Base-by-base conservation (phyloP, 2,329 filamentous ascomycete genomes). In the Ophiostoma triangulosporum region DNA sequence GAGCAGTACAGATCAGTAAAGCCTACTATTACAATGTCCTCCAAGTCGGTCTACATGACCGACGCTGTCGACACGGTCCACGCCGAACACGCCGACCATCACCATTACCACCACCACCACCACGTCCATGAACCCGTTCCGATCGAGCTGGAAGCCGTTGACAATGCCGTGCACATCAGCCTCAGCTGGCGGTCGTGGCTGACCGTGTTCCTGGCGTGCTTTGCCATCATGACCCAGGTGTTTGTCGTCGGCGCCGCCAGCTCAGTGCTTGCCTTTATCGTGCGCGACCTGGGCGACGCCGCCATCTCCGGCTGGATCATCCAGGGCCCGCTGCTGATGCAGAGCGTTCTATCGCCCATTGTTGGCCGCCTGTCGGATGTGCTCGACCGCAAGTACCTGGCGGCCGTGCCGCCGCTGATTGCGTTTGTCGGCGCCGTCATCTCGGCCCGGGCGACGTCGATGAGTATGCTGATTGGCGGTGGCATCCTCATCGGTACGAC, bases 361-460 rank as follows among this genome's bases (percentile, higher is more conserved):
- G 69, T 78, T 3, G 76, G 77, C 11, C 70, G 76, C 4, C 68
- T 80, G 0, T 78, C 75, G 9, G 76, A 80, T 62, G 74, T 78
- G 2, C 62, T 78, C 1, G 74, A 78, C 56, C 68, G 76, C 48
- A 79, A 78, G 61, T 71, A 69, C 49, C 66, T 80, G 15, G 74
- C 75, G 0, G 65, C 73, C 0, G 63, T 73, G 4, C 76, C 75
- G 3, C 75, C 76, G 0, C 62, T 77, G 0, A 69, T 80, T 24
- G 75, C 76, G 3, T 76, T 76, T 54, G 68, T 69, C 9, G 77
- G 77, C 12, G 70, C 74, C 7, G 68, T 78, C 14, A 64, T 79
- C 1, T 79, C 73, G 6, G 76, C 76, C 5, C 76, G 72, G 57
- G 76, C 76, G 0, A 73, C 67, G 0, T 73, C 70, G 2, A 80